These are phyloP conservation scores for Neoboletus subvelutipes DNA, from an alignment of 768 basidiomycete species.

Conservation along the genomic window DNA sequence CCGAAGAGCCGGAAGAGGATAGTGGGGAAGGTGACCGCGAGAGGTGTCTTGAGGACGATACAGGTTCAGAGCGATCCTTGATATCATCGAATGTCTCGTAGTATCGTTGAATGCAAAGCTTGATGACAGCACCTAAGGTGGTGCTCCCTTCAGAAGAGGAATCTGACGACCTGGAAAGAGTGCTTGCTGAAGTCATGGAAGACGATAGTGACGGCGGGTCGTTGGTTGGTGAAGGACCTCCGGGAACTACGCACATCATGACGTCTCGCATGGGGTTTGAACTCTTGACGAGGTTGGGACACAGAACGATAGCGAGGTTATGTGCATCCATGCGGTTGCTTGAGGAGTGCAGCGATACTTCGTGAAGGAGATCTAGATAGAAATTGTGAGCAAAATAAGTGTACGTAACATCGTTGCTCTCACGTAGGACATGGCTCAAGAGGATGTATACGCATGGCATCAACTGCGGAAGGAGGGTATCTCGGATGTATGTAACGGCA, in stretches of 20 bases:
- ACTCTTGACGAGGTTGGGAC: conserved; percentile 76
- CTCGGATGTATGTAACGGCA: conserved; percentile 63
- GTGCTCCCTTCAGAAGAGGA: conserved; percentile 46
- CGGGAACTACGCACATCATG: conserved; percentile 65
- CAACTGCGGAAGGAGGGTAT: conserved; percentile 65
- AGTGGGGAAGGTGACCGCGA: conserved; percentile 32
- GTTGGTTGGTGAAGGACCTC: conserved; percentile 40
- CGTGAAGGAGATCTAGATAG: conserved; percentile 68
- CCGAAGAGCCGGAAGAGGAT: conserved; percentile 22
- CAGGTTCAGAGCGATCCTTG: conserved; percentile 65
- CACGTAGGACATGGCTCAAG: conserved; percentile 66
- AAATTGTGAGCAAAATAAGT: conserved; percentile 4
- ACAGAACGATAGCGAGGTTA: conserved; percentile 77
- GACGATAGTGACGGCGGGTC: conserved; percentile 26
- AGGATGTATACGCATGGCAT: conserved; percentile 71
- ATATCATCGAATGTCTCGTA: conserved; percentile 86
- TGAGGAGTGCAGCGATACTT: conserved; percentile 66
- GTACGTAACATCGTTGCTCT: conserved; percentile 23
- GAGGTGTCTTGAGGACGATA: conserved; percentile 29
- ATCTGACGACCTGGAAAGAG: conserved; percentile 25
- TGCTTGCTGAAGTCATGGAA: conserved; percentile 13
- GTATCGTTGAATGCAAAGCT: conserved; percentile 77
- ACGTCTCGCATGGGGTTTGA: conserved; percentile 69
- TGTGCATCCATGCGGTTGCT: conserved; percentile 80
- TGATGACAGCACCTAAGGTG: conserved; percentile 70